Percentiles rank a stretch among this genome's conserved stretches.
phyloP scores from a whole-genome alignment of 371 early-diverging fungal genomes.

The Basidiobolus heterosporus region DNA sequence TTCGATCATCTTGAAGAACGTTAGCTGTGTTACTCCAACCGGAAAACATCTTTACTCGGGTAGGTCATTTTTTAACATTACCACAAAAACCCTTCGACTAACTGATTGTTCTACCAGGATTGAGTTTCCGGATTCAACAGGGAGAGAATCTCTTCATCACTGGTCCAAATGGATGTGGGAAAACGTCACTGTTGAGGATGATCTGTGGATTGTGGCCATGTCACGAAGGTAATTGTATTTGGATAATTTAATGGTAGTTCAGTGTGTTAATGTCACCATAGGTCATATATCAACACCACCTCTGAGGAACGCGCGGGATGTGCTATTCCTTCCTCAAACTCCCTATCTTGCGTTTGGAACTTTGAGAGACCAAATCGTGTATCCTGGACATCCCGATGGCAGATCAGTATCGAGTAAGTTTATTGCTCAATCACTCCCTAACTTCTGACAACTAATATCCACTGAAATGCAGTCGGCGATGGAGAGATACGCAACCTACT shows the following conservation, averaged over 20 bases:
- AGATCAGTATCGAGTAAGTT: too few relatives aligned
- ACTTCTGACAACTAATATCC: neutral
- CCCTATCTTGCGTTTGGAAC: conserved; percentile 51
- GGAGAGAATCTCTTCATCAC: conserved; percentile 43
- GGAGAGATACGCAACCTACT: conserved; percentile 22
- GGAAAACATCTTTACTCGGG: neutral
- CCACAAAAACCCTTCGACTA: conserved; percentile 16
- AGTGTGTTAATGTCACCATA: too few relatives aligned
- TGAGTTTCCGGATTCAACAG: conserved; percentile 23
- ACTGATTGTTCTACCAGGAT: conserved; percentile 23
- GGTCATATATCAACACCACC: conserved; percentile 9
- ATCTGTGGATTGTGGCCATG: conserved; percentile 58
- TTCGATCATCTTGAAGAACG: neutral
- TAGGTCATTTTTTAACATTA: conserved; percentile 11
- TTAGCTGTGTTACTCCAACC: neutral
- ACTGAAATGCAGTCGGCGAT: conserved; percentile 22
- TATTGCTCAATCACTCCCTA: too few relatives aligned
- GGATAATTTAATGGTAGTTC: too few relatives aligned
- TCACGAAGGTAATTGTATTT: conserved; percentile 27
- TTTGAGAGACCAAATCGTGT: conserved; percentile 49
- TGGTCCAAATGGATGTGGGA: conserved; percentile 54
- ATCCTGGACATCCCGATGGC: conserved; percentile 12
- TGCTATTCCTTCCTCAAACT: conserved; percentile 48
- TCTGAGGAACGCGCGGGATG: conserved; percentile 12
- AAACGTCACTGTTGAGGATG: conserved; percentile 50